Percentiles rank a stretch among this genome's conserved stretches.
Evolutionary conservation across 441 rosid genomes (phyloP).

Genomic region (Adansonia grandidieri): DNA sequence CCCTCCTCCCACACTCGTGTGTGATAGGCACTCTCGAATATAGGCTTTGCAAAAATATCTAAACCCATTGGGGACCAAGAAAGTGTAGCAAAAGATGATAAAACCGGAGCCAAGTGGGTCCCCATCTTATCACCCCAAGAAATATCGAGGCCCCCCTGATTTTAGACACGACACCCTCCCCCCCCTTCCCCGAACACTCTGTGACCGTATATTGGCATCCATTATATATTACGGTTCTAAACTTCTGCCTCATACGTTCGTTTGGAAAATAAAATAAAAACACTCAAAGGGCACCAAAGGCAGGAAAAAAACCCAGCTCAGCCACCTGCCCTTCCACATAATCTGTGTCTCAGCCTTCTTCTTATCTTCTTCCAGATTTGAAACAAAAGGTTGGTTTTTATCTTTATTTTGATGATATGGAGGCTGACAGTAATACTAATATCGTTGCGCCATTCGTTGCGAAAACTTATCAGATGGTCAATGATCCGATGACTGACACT

Average conservation of each 20-base stretch:
- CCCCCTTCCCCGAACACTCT: no score
- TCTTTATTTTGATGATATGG: slow-evolving; percentile 34
- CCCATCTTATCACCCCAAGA: slow-evolving; percentile 30
- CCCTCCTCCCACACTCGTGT: not conserved
- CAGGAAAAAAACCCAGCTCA: not conserved
- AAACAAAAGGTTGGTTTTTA: slow-evolving; percentile 11
- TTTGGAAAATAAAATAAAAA: not conserved
- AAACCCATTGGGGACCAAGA: slow-evolving; percentile 10
- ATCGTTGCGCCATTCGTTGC: slow-evolving; percentile 58
- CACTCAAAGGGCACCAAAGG: not conserved
- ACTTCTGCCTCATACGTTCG: not conserved
- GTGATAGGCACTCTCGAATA: not conserved
- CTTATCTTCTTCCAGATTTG: not conserved
- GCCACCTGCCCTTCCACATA: not conserved
- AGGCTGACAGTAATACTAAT: slow-evolving; percentile 27
- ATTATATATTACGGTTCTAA: slow-evolving; percentile 32
- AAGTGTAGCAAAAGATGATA: slow-evolving; percentile 31
- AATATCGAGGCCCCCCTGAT: slow-evolving; percentile 31
- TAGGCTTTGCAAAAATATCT: slow-evolving; percentile 14
- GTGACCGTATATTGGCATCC: slow-evolving; percentile 29
- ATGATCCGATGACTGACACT: slow-evolving; percentile 55
- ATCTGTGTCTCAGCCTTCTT: not conserved
- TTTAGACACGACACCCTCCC: slow-evolving; percentile 35
- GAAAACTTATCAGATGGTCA: slow-evolving; percentile 75
- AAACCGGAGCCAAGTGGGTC: slow-evolving; percentile 29